A percentile compares a stretch with the other conserved stretches of the same genome.
phyloP scores from a whole-genome alignment of 371 early-diverging fungal genomes.

The Cokeromyces recurvatus region DNA sequence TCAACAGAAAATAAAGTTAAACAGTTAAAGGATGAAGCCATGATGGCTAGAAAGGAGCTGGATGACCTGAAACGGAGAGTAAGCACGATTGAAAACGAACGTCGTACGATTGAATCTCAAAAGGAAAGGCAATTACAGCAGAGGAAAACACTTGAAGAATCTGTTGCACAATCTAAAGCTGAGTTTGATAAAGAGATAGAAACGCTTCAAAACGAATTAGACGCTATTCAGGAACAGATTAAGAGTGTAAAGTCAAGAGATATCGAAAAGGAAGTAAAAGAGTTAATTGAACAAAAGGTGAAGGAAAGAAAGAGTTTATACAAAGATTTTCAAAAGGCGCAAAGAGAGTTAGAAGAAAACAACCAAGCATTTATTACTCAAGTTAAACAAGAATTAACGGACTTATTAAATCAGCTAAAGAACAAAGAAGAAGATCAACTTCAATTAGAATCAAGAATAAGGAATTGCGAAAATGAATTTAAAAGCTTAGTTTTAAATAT shows the following conservation, averaged over 20 bases:
- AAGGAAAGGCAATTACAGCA: constrained; percentile 24
- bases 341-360: constrained; percentile 10
- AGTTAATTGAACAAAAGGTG: constrained; percentile 13
- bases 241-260: constrained; percentile 8
- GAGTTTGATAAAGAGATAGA: constrained; percentile 22
- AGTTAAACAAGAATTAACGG: constrained; percentile 4
- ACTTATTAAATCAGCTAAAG: constrained; percentile 4
- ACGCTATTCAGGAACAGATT: constrained; percentile 10
- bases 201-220: constrained; percentile 11
- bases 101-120: constrained; percentile 17
- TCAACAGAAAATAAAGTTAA: constrained; percentile 26
- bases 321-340: constrained; percentile 4
- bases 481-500: constrained; percentile 19
- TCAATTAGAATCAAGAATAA: no score
- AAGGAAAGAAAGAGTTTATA: constrained; percentile 8
- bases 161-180: constrained; percentile 16
- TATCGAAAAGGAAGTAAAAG: constrained; percentile 7
- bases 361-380: constrained; percentile 14
- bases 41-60: constrained; percentile 33
- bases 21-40: constrained; percentile 33
- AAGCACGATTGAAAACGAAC: constrained; percentile 19
- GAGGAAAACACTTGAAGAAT: constrained; percentile 15
- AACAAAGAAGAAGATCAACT: no score
- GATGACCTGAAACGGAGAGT: constrained; percentile 29
- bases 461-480: constrained; percentile 25